Percentiles rank a stretch among this genome's conserved stretches.
Conservation (phyloP, 2,329 filamentous ascomycete genomes). For the Epichloe scottii region DNA sequence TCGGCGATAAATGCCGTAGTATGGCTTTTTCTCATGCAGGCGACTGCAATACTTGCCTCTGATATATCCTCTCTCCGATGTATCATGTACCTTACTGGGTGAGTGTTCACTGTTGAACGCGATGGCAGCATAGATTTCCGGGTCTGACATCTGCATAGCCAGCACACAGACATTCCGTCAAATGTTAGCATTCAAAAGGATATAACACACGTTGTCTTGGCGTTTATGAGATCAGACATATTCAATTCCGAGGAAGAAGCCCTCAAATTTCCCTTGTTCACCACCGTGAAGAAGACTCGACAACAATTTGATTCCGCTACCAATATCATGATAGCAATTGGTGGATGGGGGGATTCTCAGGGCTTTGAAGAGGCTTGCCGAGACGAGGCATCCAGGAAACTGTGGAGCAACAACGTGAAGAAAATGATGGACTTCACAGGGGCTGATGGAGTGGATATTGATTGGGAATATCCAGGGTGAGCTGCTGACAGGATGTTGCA, state of each 20-base stretch:
- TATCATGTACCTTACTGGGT: constrained; percentile 41
- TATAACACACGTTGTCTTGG: constrained; percentile 45
- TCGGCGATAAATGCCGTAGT: background rate
- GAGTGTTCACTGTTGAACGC: constrained; percentile 6
- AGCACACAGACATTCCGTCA: constrained; percentile 32
- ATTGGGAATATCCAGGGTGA: constrained; percentile 51
- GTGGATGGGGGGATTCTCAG: constrained; percentile 58
- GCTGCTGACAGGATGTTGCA: background rate
- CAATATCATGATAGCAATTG: constrained; percentile 58
- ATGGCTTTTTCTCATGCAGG: constrained; percentile 4
- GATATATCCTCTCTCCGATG: constrained; percentile 17
- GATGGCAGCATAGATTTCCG: background rate
- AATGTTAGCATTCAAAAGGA: constrained; percentile 21
- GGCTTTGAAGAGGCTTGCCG: constrained; percentile 49
- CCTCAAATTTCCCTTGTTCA: constrained; percentile 38
- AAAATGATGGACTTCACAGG: constrained; percentile 48
- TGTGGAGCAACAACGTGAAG: constrained; percentile 52
- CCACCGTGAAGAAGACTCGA: constrained; percentile 34
- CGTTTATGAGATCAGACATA: constrained; percentile 40
- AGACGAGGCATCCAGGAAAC: constrained; percentile 35
- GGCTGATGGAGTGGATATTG: constrained; percentile 53
- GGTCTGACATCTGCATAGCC: constrained; percentile 20
- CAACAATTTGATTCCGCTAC: constrained; percentile 36
- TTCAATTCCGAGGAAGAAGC: constrained; percentile 34
- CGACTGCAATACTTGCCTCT: background rate